Conservation (phyloP, 1,284 basidiomycete species). For the Meripilus lineatus region DNA sequence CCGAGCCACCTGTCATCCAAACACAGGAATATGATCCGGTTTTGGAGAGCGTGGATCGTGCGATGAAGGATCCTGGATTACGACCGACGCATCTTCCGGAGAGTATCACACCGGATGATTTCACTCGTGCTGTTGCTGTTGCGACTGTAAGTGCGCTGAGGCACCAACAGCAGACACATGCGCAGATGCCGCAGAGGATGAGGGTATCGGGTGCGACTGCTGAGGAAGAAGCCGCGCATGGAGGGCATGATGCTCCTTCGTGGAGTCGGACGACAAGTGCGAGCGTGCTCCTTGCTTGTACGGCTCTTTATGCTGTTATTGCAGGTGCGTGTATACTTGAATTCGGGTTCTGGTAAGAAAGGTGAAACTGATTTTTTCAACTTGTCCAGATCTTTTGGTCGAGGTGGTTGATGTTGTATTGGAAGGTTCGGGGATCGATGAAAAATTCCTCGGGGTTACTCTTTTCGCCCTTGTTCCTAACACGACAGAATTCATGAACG, state of each 20-base stretch:
- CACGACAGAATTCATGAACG: conserved; percentile 99
- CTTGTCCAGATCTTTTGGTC: conserved; percentile 75
- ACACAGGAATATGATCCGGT: conserved; percentile 54
- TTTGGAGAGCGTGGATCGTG: conserved; percentile 72
- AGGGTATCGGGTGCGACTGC: conserved; percentile 28
- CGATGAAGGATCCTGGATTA: conserved; percentile 59
- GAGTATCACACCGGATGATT: conserved; percentile 78
- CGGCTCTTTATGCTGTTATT: conserved; percentile 92
- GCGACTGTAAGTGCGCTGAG: conserved; percentile 84
- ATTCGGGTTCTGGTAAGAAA: background rate
- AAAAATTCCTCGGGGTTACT: conserved; percentile 97
- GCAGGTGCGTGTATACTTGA: conserved; percentile 60
- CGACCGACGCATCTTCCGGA: conserved; percentile 57
- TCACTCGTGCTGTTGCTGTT: conserved; percentile 85
- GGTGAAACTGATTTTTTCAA: background rate
- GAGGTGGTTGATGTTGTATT: conserved; percentile 96
- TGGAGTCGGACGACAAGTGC: conserved; percentile 89
- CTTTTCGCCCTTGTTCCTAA: conserved; percentile 98
- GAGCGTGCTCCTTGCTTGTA: conserved; percentile 85
- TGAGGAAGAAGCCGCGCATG: conserved; percentile 49
- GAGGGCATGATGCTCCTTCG: conserved; percentile 93
- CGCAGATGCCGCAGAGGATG: conserved; percentile 41
- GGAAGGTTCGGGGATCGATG: conserved; percentile 90
- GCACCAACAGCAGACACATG: conserved; percentile 57
- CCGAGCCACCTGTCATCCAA: conserved; percentile 34